A percentile compares a stretch with the other conserved stretches of the same genome.
These are phyloP conservation scores for Diaporthe capsici DNA, from an alignment of 2,329 filamentous ascomycete genomes.

Conservation along the genomic window DNA sequence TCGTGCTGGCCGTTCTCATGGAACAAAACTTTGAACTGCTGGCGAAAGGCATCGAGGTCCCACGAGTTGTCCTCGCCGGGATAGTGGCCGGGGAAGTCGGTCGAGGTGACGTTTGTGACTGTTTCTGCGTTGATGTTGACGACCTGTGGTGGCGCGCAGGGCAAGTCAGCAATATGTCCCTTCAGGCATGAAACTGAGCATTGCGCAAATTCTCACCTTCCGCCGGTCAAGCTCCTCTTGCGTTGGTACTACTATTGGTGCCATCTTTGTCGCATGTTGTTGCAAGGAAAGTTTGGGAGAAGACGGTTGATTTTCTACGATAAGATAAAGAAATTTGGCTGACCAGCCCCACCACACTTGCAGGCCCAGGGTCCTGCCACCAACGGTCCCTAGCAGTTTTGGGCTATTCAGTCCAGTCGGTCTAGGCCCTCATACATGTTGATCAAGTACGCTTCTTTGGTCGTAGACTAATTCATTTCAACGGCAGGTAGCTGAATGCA, in stretches of 20 bases:
- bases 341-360: conserved; percentile 35
- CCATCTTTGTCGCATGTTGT: conserved; percentile 53
- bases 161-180: conserved; percentile 12
- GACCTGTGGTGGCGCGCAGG: conserved; percentile 66
- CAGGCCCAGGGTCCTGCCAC: background rate
- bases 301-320: conserved; percentile 38
- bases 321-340: conserved; percentile 39
- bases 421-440: background rate
- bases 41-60: conserved; percentile 61
- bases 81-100: conserved; percentile 92
- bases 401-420: too few relatives aligned
- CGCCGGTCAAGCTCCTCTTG: conserved; percentile 72
- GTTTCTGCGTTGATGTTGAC: conserved; percentile 92
- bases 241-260: conserved; percentile 60
- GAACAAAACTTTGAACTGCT: conserved; percentile 73
- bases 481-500: background rate
- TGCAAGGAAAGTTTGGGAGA: conserved; percentile 27
- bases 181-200: background rate
- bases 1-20: conserved; percentile 86
- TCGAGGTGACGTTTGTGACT: conserved; percentile 88
- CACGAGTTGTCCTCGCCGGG: conserved; percentile 80
- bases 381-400: background rate
- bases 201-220: conserved; percentile 62
- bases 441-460: background rate
- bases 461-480: background rate